These are phyloP conservation scores for Schwanniomyces sp. DNA, from an alignment of 805 yeast genomes.

Conservation along the genomic window DNA sequence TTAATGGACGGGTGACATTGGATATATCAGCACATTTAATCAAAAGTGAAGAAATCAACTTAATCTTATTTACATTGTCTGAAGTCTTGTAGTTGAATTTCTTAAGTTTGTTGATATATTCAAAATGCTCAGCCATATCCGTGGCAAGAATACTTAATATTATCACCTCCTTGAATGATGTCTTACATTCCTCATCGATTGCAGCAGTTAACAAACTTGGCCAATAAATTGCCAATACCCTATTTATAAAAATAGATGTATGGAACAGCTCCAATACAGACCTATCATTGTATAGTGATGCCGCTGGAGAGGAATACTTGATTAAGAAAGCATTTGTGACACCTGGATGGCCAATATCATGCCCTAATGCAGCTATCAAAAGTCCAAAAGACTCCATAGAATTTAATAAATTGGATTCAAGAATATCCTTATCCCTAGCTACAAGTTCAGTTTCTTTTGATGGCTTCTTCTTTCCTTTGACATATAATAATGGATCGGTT, in stretches of 20 bases:
- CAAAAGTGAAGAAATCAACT: constrained; percentile 61
- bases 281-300: constrained; percentile 57
- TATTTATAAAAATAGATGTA: constrained; percentile 56
- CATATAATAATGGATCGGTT: constrained; percentile 23
- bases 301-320: constrained; percentile 60
- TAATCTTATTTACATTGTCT: constrained; percentile 20
- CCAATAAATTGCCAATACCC: constrained; percentile 35
- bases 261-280: constrained; percentile 86
- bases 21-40: constrained; percentile 96
- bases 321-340: constrained; percentile 76
- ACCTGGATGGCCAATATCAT: constrained; percentile 97
- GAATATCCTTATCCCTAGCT: neutral
- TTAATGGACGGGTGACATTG: constrained; percentile 80
- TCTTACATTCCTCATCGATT: constrained; percentile 10
- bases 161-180: constrained; percentile 27
- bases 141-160: constrained; percentile 52
- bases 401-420: constrained; percentile 25
- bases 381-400: constrained; percentile 55
- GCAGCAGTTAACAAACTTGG: constrained; percentile 25
- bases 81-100: constrained; percentile 18
- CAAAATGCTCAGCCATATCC: constrained; percentile 89
- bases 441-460: neutral
- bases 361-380: constrained; percentile 84
- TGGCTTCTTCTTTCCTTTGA: constrained; percentile 4
- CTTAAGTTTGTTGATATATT: constrained; percentile 58